Evolutionary conservation across 1,139 yeast species (phyloP).

Genomic region (Ogataea hybrid): DNA sequence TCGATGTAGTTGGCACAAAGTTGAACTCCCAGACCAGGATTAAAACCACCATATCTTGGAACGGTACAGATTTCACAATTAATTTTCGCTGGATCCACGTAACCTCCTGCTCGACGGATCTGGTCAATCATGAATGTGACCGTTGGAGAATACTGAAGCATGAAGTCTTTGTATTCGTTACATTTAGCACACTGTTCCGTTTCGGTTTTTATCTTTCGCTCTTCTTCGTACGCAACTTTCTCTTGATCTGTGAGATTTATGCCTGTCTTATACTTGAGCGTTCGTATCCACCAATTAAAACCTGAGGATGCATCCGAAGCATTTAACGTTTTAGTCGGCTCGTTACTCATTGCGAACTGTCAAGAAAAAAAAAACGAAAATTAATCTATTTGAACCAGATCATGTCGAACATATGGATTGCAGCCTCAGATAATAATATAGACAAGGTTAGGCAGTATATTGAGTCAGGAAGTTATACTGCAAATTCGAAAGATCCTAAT

Average conservation of each 20-base stretch:
- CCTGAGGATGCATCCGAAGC: constrained; percentile 19
- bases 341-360: constrained; percentile 38
- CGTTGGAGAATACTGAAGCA: constrained; percentile 76
- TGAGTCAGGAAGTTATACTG: constrained; percentile 48
- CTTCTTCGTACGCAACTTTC: constrained; percentile 56
- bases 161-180: constrained; percentile 74
- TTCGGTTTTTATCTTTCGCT: constrained; percentile 26
- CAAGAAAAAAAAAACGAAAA: constrained; percentile 2
- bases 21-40: constrained; percentile 83
- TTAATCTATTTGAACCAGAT: background rate
- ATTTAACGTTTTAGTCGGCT: constrained; percentile 9
- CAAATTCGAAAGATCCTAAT: constrained; percentile 81
- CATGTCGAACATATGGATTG: constrained; percentile 76
- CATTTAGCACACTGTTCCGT: constrained; percentile 62
- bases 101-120: constrained; percentile 67
- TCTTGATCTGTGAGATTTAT: constrained; percentile 58
- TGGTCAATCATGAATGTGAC: constrained; percentile 88
- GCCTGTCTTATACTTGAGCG: constrained; percentile 72
- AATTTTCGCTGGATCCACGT: constrained; percentile 46
- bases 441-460: constrained; percentile 57
- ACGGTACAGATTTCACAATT: constrained; percentile 78
- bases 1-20: constrained; percentile 83
- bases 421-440: constrained; percentile 82
- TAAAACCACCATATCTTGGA: constrained; percentile 85
- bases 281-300: constrained; percentile 82